These are phyloP conservation scores for Tephrocybe sp. DNA, from an alignment of 768 basidiomycete genomes.

Conservation along the genomic window DNA sequence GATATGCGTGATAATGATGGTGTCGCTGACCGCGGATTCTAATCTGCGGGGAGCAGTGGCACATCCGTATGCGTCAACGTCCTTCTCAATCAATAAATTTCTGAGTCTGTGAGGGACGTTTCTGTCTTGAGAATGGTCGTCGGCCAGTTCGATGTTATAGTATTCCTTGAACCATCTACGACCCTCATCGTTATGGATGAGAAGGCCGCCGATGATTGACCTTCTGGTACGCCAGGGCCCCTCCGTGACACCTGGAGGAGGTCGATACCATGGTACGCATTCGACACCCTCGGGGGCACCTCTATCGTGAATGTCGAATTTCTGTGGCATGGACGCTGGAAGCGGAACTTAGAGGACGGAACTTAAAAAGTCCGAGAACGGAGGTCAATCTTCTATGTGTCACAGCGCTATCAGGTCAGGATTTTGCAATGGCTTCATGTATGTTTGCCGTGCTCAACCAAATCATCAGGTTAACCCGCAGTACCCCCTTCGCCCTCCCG, in stretches of 20 bases:
- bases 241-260: slow-evolving; percentile 11
- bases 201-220: slow-evolving; percentile 14
- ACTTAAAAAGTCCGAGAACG: too few species aligned
- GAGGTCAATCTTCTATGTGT: too few species aligned
- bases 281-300: too few species aligned
- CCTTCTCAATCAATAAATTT: slow-evolving; percentile 8
- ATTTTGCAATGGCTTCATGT: too few species aligned
- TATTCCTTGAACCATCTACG: slow-evolving; percentile 17
- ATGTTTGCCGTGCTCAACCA: too few species aligned
- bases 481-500: slow-evolving; percentile 2
- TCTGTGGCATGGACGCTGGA: too few species aligned
- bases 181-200: slow-evolving; percentile 19
- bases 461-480: slow-evolving; percentile 3
- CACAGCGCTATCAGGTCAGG: too few species aligned
- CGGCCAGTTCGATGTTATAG: slow-evolving; percentile 13
- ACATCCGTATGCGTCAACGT: slow-evolving; percentile 11
- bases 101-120: slow-evolving; percentile 12
- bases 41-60: slow-evolving; percentile 13
- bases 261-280: slow-evolving; percentile 17
- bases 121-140: slow-evolving; percentile 12
- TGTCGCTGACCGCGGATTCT: slow-evolving; percentile 9
- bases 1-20: slow-evolving; percentile 5
- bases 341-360: too few species aligned
- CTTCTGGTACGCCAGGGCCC: slow-evolving; percentile 8
- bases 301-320: not conserved